Conservation (phyloP, 2,329 filamentous ascomycete species). For the Sporothrix curviconia region DNA sequence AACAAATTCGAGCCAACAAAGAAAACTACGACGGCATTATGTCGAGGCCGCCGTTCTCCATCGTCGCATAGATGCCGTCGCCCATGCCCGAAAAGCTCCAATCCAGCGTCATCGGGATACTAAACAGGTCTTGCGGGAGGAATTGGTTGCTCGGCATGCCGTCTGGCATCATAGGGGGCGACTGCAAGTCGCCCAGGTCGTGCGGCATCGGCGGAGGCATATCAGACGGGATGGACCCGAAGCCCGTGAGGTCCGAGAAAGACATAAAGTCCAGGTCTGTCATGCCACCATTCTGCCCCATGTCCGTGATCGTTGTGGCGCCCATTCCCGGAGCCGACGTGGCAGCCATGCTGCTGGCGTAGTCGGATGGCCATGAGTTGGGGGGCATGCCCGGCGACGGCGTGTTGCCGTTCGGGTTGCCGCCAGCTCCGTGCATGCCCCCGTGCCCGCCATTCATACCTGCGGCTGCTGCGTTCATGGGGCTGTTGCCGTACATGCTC, state of each 20-base stretch:
- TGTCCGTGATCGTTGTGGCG: not conserved
- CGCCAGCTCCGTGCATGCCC: not conserved
- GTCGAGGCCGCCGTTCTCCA: constrained; percentile 56
- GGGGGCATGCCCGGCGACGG: constrained; percentile 40
- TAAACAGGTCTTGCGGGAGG: constrained; percentile 88
- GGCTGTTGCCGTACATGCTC: constrained; percentile 33
- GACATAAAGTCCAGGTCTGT: constrained; percentile 25
- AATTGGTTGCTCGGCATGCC: constrained; percentile 67
- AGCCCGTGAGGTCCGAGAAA: constrained; percentile 41
- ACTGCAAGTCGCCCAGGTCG: constrained; percentile 25
- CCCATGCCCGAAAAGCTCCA: constrained; percentile 73
- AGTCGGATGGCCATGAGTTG: constrained; percentile 34
- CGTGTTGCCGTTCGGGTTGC: constrained; percentile 29
- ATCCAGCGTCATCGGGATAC: constrained; percentile 91
- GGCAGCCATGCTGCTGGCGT: constrained; percentile 30
- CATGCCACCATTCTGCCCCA: not conserved
- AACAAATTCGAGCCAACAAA: not conserved
- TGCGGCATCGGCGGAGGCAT: constrained; percentile 10
- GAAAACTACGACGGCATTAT: not conserved
- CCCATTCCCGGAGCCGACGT: constrained; percentile 23
- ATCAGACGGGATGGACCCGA: constrained; percentile 28
- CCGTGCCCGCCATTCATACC: not conserved
- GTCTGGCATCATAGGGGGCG: constrained; percentile 27
- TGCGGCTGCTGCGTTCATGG: constrained; percentile 28
- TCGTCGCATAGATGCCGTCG: constrained; percentile 56